phyloP scores from a whole-genome alignment of 371 early-diverging fungal genomes.

The Mortierella sp. region DNA sequence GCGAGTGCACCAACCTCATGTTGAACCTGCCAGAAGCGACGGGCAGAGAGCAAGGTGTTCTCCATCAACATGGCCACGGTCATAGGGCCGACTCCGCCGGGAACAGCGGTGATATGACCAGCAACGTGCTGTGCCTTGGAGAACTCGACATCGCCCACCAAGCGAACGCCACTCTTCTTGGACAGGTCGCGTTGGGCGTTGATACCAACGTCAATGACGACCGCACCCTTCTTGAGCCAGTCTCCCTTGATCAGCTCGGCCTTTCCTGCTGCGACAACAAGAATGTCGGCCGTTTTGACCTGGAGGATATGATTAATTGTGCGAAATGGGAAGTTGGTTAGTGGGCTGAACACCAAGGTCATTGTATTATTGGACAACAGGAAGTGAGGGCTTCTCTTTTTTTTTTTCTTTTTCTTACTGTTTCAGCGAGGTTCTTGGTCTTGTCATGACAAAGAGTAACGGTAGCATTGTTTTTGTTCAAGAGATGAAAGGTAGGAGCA shows the following conservation, averaged over 20 bases:
- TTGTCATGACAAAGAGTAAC: constrained; percentile 93
- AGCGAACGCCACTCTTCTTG: constrained; percentile 89
- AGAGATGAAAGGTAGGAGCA: constrained; percentile 87
- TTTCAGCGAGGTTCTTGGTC: constrained; percentile 79
- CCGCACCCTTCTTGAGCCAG: constrained; percentile 93
- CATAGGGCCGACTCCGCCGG: constrained; percentile 98
- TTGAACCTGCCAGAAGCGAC: constrained; percentile 74
- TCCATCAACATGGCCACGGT: constrained; percentile 95
- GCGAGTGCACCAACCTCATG: constrained; percentile 50
- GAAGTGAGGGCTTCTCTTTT: not conserved
- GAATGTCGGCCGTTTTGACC: constrained; percentile 84
- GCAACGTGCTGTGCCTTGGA: constrained; percentile 77
- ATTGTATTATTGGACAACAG: not conserved
- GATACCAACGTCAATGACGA: constrained; percentile 96
- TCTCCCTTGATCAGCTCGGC: constrained; percentile 85
- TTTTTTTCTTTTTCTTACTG: constrained; percentile 63
- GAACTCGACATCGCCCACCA: constrained; percentile 95
- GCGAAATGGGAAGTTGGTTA: not conserved
- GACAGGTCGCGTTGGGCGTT: constrained; percentile 87
- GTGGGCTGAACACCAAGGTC: not conserved
- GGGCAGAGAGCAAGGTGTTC: constrained; percentile 86
- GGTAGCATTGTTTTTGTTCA: constrained; percentile 86
- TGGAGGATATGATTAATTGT: constrained; percentile 10
- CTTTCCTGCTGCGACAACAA: constrained; percentile 91
- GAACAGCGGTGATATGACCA: constrained; percentile 92